phyloP scores from a whole-genome alignment of 768 basidiomycete species.

The Serendipita sp. region DNA sequence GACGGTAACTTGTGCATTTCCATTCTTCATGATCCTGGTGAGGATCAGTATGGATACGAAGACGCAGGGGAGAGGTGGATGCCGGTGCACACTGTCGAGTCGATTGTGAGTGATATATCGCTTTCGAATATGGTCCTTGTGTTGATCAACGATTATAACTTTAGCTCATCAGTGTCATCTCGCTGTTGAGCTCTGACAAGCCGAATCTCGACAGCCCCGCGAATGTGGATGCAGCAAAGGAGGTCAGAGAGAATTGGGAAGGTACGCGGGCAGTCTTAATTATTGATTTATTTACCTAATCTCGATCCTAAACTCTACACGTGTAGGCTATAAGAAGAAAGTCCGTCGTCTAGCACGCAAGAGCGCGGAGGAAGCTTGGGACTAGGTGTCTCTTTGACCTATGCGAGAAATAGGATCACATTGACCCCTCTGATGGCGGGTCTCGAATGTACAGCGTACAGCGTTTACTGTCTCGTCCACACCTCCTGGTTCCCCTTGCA shows the following conservation, averaged over 20 bases:
- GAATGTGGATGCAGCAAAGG: slow-evolving; percentile 91
- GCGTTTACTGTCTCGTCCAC: too few species aligned
- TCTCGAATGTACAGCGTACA: too few species aligned
- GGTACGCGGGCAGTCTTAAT: too few species aligned
- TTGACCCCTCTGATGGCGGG: too few species aligned
- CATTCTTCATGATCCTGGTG: slow-evolving; percentile 89
- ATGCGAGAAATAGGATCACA: too few species aligned
- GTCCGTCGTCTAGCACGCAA: slow-evolving; percentile 75
- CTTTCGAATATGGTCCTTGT: background rate
- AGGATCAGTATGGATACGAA: slow-evolving; percentile 92
- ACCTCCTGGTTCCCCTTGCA: too few species aligned
- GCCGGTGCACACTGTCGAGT: slow-evolving; percentile 94
- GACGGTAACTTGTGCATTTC: slow-evolving; percentile 98
- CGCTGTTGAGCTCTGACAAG: slow-evolving; percentile 78
- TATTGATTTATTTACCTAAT: too few species aligned
- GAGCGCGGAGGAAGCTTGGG: slow-evolving; percentile 81
- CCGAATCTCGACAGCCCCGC: slow-evolving; percentile 91
- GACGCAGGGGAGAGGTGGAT: slow-evolving; percentile 95
- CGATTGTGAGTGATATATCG: slow-evolving; percentile 49
- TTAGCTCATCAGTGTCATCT: slow-evolving; percentile 92
- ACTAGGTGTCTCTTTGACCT: slow-evolving; percentile 22
- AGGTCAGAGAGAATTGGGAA: slow-evolving; percentile 49
- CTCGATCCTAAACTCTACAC: slow-evolving; percentile 1
- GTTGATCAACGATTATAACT: too few species aligned
- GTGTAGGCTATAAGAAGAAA: slow-evolving; percentile 81